phyloP scores from a whole-genome alignment of 768 basidiomycete genomes.

The Cystobasidiopsis lactophilus region DNA sequence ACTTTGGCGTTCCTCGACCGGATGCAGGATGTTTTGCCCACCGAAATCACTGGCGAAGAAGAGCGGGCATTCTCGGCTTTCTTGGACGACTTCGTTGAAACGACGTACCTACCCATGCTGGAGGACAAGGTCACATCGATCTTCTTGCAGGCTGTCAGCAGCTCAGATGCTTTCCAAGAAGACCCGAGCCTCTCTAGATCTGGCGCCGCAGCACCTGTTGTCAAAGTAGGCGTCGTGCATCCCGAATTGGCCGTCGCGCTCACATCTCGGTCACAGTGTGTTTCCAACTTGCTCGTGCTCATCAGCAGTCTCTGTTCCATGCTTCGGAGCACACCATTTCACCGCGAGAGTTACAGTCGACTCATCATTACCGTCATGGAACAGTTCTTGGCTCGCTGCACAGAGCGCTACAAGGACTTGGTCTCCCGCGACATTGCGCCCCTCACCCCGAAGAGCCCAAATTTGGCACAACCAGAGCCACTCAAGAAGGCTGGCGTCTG shows the following conservation, averaged over 20 bases:
- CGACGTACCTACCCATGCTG: conserved; percentile 76
- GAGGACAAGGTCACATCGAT: conserved; percentile 77
- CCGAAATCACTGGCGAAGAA: conserved; percentile 12
- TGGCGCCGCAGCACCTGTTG: conserved; percentile 48
- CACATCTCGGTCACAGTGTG: conserved; percentile 34
- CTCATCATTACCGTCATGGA: conserved; percentile 81
- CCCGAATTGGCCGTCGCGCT: neutral
- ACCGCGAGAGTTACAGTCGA: conserved; percentile 81
- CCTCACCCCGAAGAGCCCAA: neutral
- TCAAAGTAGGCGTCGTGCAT: conserved; percentile 36
- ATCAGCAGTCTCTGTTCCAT: conserved; percentile 80
- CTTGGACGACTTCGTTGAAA: conserved; percentile 46
- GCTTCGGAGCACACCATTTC: conserved; percentile 78
- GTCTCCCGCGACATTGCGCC: conserved; percentile 27
- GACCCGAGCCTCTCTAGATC: conserved; percentile 41
- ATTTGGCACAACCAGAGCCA: neutral
- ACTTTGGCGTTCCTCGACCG: conserved; percentile 64
- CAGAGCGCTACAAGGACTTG: conserved; percentile 59
- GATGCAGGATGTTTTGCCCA: conserved; percentile 46
- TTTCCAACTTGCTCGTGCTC: conserved; percentile 61
- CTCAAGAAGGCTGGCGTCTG: neutral
- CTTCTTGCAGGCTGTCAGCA: conserved; percentile 64
- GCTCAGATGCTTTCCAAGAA: conserved; percentile 66
- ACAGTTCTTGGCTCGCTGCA: conserved; percentile 86
- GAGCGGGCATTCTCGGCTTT: conserved; percentile 17